Conservation (phyloP, 2,329 filamentous ascomycete species). For the Neurospora crassa region DNA sequence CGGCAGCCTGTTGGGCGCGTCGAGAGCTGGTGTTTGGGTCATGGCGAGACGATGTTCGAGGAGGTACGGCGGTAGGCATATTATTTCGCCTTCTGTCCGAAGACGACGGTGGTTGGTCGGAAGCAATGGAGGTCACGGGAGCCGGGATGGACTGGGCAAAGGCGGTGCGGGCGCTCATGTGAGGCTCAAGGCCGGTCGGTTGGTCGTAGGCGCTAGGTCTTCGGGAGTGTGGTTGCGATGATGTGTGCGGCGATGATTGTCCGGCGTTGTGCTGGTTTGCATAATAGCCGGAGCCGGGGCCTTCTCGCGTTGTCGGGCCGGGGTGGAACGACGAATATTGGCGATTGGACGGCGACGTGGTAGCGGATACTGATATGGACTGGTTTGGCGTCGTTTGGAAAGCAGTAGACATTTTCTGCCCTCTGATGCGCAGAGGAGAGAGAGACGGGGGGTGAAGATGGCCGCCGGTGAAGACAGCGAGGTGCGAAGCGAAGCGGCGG, state of each 20-base stretch:
- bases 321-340: slow-evolving; percentile 44
- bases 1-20: slow-evolving; percentile 34
- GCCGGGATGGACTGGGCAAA: slow-evolving; percentile 32
- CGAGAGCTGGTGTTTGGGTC: slow-evolving; percentile 29
- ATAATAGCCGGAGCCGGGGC: slow-evolving; percentile 41
- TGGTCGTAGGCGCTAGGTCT: slow-evolving; percentile 40
- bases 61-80: slow-evolving; percentile 65
- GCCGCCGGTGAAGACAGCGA: neutral
- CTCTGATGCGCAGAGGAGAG: slow-evolving; percentile 16
- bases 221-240: slow-evolving; percentile 44
- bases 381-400: slow-evolving; percentile 51
- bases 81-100: slow-evolving; percentile 43
- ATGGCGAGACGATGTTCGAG: slow-evolving; percentile 68
- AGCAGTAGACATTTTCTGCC: slow-evolving; percentile 48
- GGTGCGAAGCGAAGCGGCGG: neutral
- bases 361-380: slow-evolving; percentile 34
- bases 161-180: slow-evolving; percentile 39
- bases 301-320: slow-evolving; percentile 40
- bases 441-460: slow-evolving; percentile 8
- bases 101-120: slow-evolving; percentile 32
- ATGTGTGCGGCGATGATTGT: slow-evolving; percentile 33
- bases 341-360: slow-evolving; percentile 36
- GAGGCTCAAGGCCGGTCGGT: slow-evolving; percentile 26
- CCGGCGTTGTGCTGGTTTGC: slow-evolving; percentile 36
- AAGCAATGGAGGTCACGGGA: slow-evolving; percentile 28